Conservation (phyloP, 75 land plant genomes). For the Isoetes taiwanensis region DNA sequence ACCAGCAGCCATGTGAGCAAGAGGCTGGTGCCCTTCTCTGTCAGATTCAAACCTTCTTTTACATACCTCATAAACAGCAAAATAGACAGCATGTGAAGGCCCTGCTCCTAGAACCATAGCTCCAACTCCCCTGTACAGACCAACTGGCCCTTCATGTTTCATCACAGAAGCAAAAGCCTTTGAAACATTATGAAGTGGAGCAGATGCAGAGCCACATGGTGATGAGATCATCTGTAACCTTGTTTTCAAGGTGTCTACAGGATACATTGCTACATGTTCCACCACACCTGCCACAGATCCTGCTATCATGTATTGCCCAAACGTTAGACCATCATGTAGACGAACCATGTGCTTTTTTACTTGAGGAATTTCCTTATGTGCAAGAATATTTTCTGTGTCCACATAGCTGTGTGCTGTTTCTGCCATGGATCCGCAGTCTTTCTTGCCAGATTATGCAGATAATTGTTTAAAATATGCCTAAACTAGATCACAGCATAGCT, state of each 20-base stretch:
- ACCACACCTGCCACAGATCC: constrained; percentile 36
- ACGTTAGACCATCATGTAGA: constrained; percentile 27
- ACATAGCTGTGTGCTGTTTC: no score
- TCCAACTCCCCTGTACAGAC: constrained; percentile 32
- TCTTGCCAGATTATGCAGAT: no score
- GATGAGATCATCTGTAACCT: constrained; percentile 33
- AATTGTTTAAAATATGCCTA: no score
- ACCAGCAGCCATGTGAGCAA: constrained; percentile 27
- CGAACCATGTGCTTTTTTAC: no score
- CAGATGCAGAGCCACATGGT: constrained; percentile 18
- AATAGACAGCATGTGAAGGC: constrained; percentile 38
- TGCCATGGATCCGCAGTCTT: no score
- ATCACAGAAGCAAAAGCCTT: constrained; percentile 15
- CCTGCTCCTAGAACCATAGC: constrained; percentile 37
- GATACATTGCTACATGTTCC: constrained; percentile 39
- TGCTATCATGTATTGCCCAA: constrained; percentile 33
- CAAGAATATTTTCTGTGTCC: no score
- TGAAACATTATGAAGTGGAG: not conserved
- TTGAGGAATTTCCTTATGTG: no score
- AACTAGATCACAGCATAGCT: no score
- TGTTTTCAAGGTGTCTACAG: constrained; percentile 36
- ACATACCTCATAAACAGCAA: constrained; percentile 26
- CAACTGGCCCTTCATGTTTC: constrained; percentile 28
- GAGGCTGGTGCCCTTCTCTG: constrained; percentile 22
- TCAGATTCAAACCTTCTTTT: constrained; percentile 27